A percentile compares a stretch with the other conserved stretches of the same genome.
Evolutionary conservation across 768 basidiomycete species (phyloP).

Genomic region (Amanita inopinata): DNA sequence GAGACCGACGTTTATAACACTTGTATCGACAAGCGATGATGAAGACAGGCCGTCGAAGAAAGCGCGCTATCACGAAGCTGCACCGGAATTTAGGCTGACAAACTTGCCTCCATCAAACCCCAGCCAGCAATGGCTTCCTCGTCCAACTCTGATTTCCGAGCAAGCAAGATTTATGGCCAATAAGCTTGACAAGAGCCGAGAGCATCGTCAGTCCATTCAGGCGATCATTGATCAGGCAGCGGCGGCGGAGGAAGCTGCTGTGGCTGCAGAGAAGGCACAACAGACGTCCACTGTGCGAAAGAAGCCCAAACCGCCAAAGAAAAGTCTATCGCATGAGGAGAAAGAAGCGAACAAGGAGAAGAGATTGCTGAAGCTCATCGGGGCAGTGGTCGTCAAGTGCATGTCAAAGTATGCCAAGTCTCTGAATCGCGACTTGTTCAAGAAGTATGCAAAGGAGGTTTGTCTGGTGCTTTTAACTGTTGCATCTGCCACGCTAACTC

Average conservation of each 20-base stretch:
- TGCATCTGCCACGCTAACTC: too few species aligned
- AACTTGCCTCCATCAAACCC: not conserved
- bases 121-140: not conserved
- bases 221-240: conserved; percentile 25
- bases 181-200: too few species aligned
- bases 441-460: conserved; percentile 93
- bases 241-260: conserved; percentile 23
- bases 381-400: conserved; percentile 81
- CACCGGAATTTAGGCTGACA: too few species aligned
- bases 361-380: conserved; percentile 70
- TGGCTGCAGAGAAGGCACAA: conserved; percentile 20
- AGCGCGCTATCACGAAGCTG: conserved; percentile 1
- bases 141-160: not conserved
- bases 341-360: conserved; percentile 74
- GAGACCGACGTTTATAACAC: not conserved
- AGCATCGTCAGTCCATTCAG: conserved; percentile 20
- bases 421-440: conserved; percentile 77
- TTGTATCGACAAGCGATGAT: conserved; percentile 4
- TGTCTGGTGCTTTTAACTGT: conserved; percentile 13
- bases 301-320: conserved; percentile 30
- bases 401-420: conserved; percentile 84
- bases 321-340: conserved; percentile 40
- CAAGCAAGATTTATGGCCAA: too few species aligned
- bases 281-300: conserved; percentile 23
- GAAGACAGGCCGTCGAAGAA: conserved; percentile 5